Conservation (phyloP, 495 filamentous ascomycete species). For the Annulohypoxylon bovei region DNA sequence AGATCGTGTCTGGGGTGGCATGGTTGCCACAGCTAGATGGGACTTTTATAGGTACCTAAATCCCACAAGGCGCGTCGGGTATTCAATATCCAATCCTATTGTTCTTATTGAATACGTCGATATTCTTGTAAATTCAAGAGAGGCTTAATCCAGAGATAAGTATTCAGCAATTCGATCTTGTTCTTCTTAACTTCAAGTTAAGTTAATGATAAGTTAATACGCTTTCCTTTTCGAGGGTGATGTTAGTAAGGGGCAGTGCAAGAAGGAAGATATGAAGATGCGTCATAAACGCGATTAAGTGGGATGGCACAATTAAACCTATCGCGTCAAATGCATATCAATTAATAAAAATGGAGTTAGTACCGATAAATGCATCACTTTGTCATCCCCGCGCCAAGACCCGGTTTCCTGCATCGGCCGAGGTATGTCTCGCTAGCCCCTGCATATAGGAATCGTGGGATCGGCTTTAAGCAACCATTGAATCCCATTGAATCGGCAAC, state of each 20-base stretch:
- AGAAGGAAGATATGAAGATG: neutral
- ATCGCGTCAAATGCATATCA: slow-evolving; percentile 48
- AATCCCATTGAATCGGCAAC: slow-evolving; percentile 6
- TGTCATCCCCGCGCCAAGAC: slow-evolving; percentile 4
- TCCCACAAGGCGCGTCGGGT: neutral
- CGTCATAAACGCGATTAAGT: slow-evolving; percentile 22
- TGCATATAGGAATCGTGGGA: slow-evolving; percentile 7
- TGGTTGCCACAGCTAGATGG: slow-evolving; percentile 23
- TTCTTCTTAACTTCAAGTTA: no score
- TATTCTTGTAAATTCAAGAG: neutral
- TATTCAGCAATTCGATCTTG: neutral
- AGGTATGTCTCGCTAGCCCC: slow-evolving; percentile 18
- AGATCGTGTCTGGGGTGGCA: slow-evolving; percentile 49
- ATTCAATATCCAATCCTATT: neutral
- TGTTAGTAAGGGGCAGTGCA: neutral
- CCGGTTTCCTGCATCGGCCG: slow-evolving; percentile 18
- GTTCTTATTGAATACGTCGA: neutral
- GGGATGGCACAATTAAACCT: slow-evolving; percentile 10
- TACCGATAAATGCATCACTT: slow-evolving; percentile 26
- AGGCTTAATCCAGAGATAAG: neutral
- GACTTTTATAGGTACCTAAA: neutral
- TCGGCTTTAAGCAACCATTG: slow-evolving; percentile 24
- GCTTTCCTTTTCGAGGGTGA: neutral
- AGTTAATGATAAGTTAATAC: no score
- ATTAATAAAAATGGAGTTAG: slow-evolving; percentile 20